phyloP scores from a whole-genome alignment of 1,284 basidiomycete genomes.

The Coriolopsis trogii region DNA sequence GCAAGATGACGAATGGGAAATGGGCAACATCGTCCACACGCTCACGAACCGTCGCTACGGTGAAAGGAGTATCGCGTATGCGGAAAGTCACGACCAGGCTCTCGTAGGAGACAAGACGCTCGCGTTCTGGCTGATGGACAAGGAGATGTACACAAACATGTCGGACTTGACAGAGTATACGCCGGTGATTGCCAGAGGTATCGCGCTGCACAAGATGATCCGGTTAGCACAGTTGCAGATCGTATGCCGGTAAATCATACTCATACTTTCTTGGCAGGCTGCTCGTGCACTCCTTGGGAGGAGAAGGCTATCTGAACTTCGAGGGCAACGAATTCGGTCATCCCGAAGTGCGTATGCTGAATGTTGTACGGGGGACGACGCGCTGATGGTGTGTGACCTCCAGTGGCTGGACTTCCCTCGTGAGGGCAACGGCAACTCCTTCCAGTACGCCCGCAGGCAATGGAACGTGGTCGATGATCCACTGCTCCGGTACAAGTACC shows the following conservation, averaged over 20 bases:
- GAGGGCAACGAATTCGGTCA: slow-evolving; percentile 99
- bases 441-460: slow-evolving; percentile 93
- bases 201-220: slow-evolving; percentile 97
- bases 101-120: slow-evolving; percentile 98
- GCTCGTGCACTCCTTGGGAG: slow-evolving; percentile 89
- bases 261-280: slow-evolving; percentile 53
- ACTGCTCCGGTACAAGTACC: slow-evolving; percentile 87
- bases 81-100: slow-evolving; percentile 97
- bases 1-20: slow-evolving; percentile 86
- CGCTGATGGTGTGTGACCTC: slow-evolving; percentile 1
- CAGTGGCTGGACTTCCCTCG: slow-evolving; percentile 99
- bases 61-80: slow-evolving; percentile 94
- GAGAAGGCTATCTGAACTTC: slow-evolving; percentile 97
- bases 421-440: slow-evolving; percentile 92
- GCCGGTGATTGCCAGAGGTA: slow-evolving; percentile 84
- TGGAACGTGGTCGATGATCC: slow-evolving; percentile 93
- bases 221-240: slow-evolving; percentile 62
- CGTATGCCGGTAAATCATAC: background rate
- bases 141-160: slow-evolving; percentile 99
- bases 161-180: slow-evolving; percentile 89
- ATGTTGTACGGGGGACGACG: background rate
- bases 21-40: slow-evolving; percentile 88
- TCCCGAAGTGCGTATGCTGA: slow-evolving; percentile 72
- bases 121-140: slow-evolving; percentile 99
- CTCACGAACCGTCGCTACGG: slow-evolving; percentile 88